Percentiles rank a stretch among this genome's conserved stretches.
Conservation (phyloP, 1,284 basidiomycete species). For the Cryptococcus sp. region DNA sequence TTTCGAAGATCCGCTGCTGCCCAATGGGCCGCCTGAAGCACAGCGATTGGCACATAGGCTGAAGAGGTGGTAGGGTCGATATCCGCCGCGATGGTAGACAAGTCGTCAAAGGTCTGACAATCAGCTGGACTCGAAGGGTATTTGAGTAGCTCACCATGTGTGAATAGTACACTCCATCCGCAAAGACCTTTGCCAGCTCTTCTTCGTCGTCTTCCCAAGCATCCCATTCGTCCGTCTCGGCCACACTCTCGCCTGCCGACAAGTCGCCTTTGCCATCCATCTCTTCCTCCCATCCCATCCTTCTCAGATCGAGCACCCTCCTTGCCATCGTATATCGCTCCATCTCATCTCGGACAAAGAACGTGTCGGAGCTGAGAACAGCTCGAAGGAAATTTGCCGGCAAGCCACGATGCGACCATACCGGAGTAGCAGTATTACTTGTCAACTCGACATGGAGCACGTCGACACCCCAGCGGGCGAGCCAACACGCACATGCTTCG, state of each 20-base stretch:
- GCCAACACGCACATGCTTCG: constrained; percentile 82
- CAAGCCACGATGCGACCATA: constrained; percentile 68
- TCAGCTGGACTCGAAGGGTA: neutral
- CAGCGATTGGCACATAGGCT: constrained; percentile 62
- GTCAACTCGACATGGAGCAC: constrained; percentile 63
- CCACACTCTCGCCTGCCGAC: constrained; percentile 3
- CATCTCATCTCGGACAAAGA: constrained; percentile 73
- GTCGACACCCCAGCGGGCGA: constrained; percentile 77
- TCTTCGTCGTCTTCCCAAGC: constrained; percentile 43
- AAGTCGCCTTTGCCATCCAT: constrained; percentile 19
- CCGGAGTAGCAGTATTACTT: constrained; percentile 4
- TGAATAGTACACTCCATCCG: constrained; percentile 74
- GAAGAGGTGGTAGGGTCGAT: constrained; percentile 62
- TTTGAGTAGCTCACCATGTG: constrained; percentile 63
- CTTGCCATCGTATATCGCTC: constrained; percentile 75
- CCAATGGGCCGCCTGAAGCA: constrained; percentile 75
- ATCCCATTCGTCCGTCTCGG: constrained; percentile 20
- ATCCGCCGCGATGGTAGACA: constrained; percentile 66
- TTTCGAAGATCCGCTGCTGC: constrained; percentile 38
- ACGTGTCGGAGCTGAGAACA: constrained; percentile 67
- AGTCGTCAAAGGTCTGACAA: constrained; percentile 64
- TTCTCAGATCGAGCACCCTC: constrained; percentile 66
- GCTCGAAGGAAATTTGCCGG: constrained; percentile 66
- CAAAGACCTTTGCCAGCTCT: constrained; percentile 63
- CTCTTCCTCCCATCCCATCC: constrained; percentile 46